These are phyloP conservation scores for Pulveroboletus sp. DNA, from an alignment of 768 basidiomycete genomes.

Conservation along the genomic window DNA sequence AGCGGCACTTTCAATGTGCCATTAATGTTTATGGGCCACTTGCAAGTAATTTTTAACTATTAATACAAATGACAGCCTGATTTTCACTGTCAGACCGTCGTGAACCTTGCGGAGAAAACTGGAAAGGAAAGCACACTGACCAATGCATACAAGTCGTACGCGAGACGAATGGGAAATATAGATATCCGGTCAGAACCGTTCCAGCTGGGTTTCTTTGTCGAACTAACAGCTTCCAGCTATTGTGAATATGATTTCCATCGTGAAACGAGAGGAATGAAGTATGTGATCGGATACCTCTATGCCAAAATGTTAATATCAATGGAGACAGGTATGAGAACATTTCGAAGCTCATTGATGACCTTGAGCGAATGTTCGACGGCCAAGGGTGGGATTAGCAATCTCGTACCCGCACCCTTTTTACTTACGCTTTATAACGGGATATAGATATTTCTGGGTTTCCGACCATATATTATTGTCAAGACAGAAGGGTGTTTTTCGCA, in stretches of 20 bases:
- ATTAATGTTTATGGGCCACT: constrained; percentile 73
- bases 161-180: constrained; percentile 51
- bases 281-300: constrained; percentile 20
- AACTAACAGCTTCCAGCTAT: constrained; percentile 46
- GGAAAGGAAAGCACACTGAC: constrained; percentile 88
- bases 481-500: constrained; percentile 84
- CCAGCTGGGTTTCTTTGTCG: background rate
- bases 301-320: background rate
- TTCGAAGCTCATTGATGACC: constrained; percentile 64
- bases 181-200: constrained; percentile 51
- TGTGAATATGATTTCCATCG: constrained; percentile 89
- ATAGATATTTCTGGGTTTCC: constrained; percentile 81
- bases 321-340: constrained; percentile 82
- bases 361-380: constrained; percentile 71
- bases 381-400: constrained; percentile 59
- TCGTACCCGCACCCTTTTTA: background rate
- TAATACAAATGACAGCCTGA: constrained; percentile 5
- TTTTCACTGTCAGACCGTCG: constrained; percentile 51
- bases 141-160: constrained; percentile 69
- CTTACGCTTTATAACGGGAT: constrained; percentile 1
- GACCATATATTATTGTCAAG: constrained; percentile 65
- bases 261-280: constrained; percentile 96
- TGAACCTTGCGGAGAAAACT: constrained; percentile 88
- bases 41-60: constrained; percentile 39
- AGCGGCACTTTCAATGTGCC: constrained; percentile 69